These are phyloP conservation scores for Arctostaphylos glauca DNA, from an alignment of 148 eudicot species.

Conservation along the genomic window DNA sequence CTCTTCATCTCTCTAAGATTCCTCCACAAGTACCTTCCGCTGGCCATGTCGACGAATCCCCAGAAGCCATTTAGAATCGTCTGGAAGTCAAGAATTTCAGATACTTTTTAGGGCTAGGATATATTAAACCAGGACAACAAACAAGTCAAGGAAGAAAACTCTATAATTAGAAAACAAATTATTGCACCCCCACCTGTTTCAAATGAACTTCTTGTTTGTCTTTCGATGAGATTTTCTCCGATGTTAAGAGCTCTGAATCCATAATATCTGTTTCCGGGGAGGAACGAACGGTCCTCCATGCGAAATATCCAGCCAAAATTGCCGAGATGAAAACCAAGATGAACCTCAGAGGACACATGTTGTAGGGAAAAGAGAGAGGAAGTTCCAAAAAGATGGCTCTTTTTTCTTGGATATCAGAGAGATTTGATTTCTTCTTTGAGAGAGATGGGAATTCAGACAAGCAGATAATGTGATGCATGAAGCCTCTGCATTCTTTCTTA, in stretches of 20 bases:
- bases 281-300: constrained; percentile 54
- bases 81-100: constrained; percentile 25
- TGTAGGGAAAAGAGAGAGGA: neutral
- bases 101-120: neutral
- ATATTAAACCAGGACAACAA: neutral
- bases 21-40: constrained; percentile 73
- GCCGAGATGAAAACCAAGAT: constrained; percentile 74
- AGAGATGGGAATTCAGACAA: neutral
- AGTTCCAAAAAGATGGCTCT: neutral
- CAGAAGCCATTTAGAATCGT: constrained; percentile 51
- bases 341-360: constrained; percentile 74
- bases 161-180: neutral
- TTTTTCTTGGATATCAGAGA: neutral
- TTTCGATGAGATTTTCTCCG: constrained; percentile 22
- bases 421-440: neutral
- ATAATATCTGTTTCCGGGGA: constrained; percentile 18
- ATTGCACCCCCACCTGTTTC: constrained; percentile 27
- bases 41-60: constrained; percentile 78
- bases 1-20: constrained; percentile 46
- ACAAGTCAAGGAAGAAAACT: neutral
- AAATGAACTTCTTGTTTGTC: constrained; percentile 29
- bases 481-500: neutral
- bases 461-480: neutral
- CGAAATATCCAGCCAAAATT: constrained; percentile 59
- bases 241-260: constrained; percentile 23